These are phyloP conservation scores for Venturia effusa DNA, from an alignment of 2,329 filamentous ascomycete genomes.

Conservation along the genomic window DNA sequence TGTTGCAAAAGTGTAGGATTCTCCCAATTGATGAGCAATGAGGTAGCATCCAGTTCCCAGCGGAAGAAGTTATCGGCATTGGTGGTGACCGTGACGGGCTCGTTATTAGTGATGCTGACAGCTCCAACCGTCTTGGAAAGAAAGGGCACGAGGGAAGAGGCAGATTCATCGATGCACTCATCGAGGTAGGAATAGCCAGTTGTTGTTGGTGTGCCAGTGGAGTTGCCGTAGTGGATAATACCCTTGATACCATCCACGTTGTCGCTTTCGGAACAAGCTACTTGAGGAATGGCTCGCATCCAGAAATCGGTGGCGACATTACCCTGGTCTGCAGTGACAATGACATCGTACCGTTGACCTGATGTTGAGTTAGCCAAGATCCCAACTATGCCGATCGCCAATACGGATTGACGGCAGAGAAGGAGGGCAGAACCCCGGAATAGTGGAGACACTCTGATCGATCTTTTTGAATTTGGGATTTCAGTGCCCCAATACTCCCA, in stretches of 20 bases:
- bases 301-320: slow-evolving; percentile 25
- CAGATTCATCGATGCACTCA: slow-evolving; percentile 32
- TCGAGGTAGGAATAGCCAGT: slow-evolving; percentile 21
- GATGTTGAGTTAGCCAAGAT: not conserved
- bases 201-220: slow-evolving; percentile 20
- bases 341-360: slow-evolving; percentile 28
- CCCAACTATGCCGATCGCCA: too few species aligned
- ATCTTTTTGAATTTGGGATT: too few species aligned
- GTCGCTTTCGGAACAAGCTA: slow-evolving; percentile 20
- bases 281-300: slow-evolving; percentile 17
- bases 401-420: not conserved
- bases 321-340: slow-evolving; percentile 25
- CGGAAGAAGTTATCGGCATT: slow-evolving; percentile 25
- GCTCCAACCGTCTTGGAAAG: slow-evolving; percentile 24
- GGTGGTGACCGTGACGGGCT: slow-evolving; percentile 24
- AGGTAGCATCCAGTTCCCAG: slow-evolving; percentile 30
- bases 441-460: too few species aligned
- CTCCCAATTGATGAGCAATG: slow-evolving; percentile 27
- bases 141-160: slow-evolving; percentile 25
- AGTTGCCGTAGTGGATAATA: slow-evolving; percentile 31
- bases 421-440: not conserved
- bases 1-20: slow-evolving; percentile 29
- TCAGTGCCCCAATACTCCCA: not conserved
- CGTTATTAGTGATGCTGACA: slow-evolving; percentile 22
- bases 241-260: slow-evolving; percentile 27